phyloP scores from a whole-genome alignment of 306 rosid genomes.

The Cucumis cinereus region DNA sequence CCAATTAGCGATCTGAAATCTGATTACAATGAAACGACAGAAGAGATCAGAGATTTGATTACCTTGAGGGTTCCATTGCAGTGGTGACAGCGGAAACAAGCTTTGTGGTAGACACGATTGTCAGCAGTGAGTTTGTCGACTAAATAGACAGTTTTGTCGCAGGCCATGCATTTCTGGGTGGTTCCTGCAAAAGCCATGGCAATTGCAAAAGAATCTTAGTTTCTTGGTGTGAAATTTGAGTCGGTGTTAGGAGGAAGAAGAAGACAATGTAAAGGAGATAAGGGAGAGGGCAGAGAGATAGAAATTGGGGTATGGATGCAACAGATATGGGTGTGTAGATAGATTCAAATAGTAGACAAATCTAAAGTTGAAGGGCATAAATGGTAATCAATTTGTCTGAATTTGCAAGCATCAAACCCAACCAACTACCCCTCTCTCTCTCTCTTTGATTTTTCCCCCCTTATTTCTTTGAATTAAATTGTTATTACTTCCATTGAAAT shows the following conservation, averaged over 20 bases:
- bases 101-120: conserved; percentile 81
- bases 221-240: neutral
- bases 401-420: neutral
- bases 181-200: conserved; percentile 97
- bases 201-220: neutral
- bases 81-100: conserved; percentile 97
- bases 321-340: neutral
- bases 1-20: neutral
- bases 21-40: neutral
- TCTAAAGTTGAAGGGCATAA: neutral
- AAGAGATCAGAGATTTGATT: neutral
- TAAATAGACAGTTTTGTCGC: conserved; percentile 91
- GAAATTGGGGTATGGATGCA: neutral
- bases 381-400: neutral
- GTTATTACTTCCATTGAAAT: too few relatives aligned
- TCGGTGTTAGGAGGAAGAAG: neutral
- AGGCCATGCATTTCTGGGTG: conserved; percentile 99
- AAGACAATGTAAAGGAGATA: conserved; percentile 6
- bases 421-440: neutral
- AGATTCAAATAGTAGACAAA: neutral
- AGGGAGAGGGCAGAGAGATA: conserved; percentile 2
- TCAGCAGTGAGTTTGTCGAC: conserved; percentile 94
- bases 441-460: neutral
- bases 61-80: conserved; percentile 99
- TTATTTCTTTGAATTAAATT: too few relatives aligned